A percentile compares a stretch with the other conserved stretches of the same genome.
Evolutionary conservation across 495 filamentous ascomycete species (phyloP).

Genomic region (Podospora australis): DNA sequence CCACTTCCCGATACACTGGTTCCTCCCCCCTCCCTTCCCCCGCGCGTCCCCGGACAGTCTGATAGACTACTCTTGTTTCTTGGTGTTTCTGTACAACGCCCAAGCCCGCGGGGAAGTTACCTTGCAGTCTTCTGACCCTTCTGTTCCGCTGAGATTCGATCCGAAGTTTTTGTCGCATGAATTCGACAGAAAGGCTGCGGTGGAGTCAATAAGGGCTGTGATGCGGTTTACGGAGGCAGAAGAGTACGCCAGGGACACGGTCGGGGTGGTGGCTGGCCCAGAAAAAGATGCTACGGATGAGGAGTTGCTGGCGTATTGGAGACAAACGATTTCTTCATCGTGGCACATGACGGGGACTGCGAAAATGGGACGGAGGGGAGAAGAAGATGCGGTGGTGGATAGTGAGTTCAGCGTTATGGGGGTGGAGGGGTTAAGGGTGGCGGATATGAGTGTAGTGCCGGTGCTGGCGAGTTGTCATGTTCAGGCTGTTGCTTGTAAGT

Average conservation of each 20-base stretch:
- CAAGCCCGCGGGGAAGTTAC: conserved; percentile 43
- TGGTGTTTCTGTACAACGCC: conserved; percentile 31
- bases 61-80: conserved; percentile 27
- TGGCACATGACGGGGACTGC: conserved; percentile 58
- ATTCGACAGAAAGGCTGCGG: conserved; percentile 49
- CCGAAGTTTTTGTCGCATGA: conserved; percentile 50
- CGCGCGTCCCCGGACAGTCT: conserved; percentile 6
- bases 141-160: conserved; percentile 50
- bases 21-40: conserved; percentile 29
- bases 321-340: conserved; percentile 27
- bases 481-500: conserved; percentile 29
- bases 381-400: conserved; percentile 49
- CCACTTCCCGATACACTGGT: conserved; percentile 40
- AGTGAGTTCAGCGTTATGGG: conserved; percentile 47
- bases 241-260: conserved; percentile 40
- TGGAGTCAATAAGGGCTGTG: conserved; percentile 47
- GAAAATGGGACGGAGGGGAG: conserved; percentile 52
- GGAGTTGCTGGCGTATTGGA: conserved; percentile 46
- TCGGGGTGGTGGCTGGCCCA: conserved; percentile 38
- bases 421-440: conserved; percentile 51
- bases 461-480: conserved; percentile 38
- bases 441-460: conserved; percentile 61
- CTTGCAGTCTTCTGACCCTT: conserved; percentile 50
- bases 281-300: conserved; percentile 40
- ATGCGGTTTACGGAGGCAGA: conserved; percentile 37